Evolutionary conservation across 176 grass and related monocot genomes (phyloP).

Genomic region (Oryza punctata): DNA sequence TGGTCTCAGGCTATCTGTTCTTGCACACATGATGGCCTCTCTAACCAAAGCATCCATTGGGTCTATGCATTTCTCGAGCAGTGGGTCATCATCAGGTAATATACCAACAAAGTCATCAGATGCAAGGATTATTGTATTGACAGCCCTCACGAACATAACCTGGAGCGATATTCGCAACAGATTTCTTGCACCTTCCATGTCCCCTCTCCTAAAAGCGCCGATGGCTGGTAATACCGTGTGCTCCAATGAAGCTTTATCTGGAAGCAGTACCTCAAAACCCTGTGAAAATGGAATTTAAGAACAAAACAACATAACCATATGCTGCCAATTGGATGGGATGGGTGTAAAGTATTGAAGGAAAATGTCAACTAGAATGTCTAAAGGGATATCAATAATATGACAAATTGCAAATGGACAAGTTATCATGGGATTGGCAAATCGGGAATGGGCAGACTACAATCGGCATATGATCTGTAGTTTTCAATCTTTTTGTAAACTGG

Average conservation of each 20-base stretch:
- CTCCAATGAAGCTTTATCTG: constrained; percentile 74
- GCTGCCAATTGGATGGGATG: not conserved
- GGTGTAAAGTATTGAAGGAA: not conserved
- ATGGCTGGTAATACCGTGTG: constrained; percentile 59
- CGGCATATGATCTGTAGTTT: constrained; percentile 9
- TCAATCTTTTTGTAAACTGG: constrained; percentile 32
- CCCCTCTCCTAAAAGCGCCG: constrained; percentile 59
- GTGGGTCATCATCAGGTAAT: constrained; percentile 68
- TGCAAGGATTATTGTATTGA: constrained; percentile 65
- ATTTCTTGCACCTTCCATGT: constrained; percentile 73
- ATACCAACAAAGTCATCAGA: constrained; percentile 66
- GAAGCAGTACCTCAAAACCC: constrained; percentile 76
- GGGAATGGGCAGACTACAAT: constrained; percentile 32
- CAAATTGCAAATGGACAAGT: not conserved
- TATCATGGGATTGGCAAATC: constrained; percentile 34
- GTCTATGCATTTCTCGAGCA: constrained; percentile 68
- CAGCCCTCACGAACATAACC: constrained; percentile 78
- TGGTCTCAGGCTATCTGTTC: constrained; percentile 21
- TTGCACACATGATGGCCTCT: constrained; percentile 38
- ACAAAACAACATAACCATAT: constrained; percentile 18
- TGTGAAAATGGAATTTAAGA: constrained; percentile 40
- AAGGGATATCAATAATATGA: constrained; percentile 31
- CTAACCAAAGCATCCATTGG: constrained; percentile 71
- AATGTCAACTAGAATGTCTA: constrained; percentile 26
- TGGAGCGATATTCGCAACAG: constrained; percentile 72